These are phyloP conservation scores for Gossypium arboreum DNA, from an alignment of 345 rosid species.

Conservation along the genomic window DNA sequence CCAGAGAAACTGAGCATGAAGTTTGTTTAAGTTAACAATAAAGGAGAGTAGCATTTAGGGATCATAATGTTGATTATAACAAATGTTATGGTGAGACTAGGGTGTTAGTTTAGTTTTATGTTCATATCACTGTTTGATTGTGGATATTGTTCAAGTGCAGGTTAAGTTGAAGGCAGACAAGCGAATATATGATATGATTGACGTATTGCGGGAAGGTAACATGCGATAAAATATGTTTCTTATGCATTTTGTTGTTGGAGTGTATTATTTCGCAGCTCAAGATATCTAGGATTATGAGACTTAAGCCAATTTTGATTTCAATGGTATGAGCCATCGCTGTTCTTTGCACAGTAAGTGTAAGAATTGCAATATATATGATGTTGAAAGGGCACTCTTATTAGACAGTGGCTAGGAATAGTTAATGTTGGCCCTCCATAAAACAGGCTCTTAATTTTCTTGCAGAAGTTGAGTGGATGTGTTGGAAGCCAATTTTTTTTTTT, in stretches of 20 bases:
- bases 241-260: not conserved
- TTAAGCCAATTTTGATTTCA: not conserved
- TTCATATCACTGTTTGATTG: not conserved
- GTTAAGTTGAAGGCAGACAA: conserved; percentile 61
- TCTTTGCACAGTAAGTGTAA: not conserved
- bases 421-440: too few relatives aligned
- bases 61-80: not conserved
- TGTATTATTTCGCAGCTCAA: not conserved
- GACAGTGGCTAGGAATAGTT: too few relatives aligned
- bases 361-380: too few relatives aligned
- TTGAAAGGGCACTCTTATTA: too few relatives aligned
- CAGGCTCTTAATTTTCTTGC: too few relatives aligned
- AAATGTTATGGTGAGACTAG: not conserved
- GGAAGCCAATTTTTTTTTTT: too few relatives aligned
- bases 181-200: conserved; percentile 79
- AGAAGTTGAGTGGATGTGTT: too few relatives aligned
- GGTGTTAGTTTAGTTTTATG: not conserved
- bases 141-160: conserved; percentile 32
- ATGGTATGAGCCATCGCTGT: not conserved
- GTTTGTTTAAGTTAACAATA: not conserved
- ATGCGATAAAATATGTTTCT: conserved; percentile 24
- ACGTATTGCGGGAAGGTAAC: conserved; percentile 73
- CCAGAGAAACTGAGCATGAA: not conserved
- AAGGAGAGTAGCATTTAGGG: not conserved
- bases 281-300: not conserved